Conservation (phyloP, 2,329 filamentous ascomycete genomes). For the Fusarium nanum region DNA sequence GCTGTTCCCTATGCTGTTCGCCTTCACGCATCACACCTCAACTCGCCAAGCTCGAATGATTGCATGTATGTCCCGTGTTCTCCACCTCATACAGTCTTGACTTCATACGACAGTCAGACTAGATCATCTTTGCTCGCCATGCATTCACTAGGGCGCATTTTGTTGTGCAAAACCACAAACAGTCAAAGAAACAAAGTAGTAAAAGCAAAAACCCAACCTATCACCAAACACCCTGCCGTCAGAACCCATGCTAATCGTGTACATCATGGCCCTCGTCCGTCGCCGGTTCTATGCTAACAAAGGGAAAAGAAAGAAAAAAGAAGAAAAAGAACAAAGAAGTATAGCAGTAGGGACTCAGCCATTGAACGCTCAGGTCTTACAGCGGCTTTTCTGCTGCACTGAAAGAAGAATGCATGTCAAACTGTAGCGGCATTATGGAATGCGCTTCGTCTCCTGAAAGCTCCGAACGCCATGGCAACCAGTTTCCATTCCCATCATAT, state of each 20-base stretch:
- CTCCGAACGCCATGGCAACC: constrained; percentile 36
- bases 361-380: constrained; percentile 7
- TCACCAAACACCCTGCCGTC: constrained; percentile 26
- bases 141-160: background rate
- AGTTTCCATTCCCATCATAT: constrained; percentile 24
- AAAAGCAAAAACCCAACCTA: constrained; percentile 9
- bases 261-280: constrained; percentile 34
- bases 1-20: background rate
- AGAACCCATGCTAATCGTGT: constrained; percentile 40
- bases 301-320: background rate
- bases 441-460: constrained; percentile 11
- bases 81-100: background rate
- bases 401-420: background rate
- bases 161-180: constrained; percentile 1
- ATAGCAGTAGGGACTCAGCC: background rate
- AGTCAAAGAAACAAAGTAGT: background rate
- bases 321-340: background rate
- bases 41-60: background rate
- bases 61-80: background rate
- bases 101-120: background rate
- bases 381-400: constrained; percentile 8
- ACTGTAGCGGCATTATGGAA: background rate
- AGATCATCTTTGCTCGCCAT: background rate
- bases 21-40: background rate
- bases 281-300: constrained; percentile 23